Evolutionary conservation across 805 yeast species (phyloP).

Genomic region (Nakazawaea wyomingensis): DNA sequence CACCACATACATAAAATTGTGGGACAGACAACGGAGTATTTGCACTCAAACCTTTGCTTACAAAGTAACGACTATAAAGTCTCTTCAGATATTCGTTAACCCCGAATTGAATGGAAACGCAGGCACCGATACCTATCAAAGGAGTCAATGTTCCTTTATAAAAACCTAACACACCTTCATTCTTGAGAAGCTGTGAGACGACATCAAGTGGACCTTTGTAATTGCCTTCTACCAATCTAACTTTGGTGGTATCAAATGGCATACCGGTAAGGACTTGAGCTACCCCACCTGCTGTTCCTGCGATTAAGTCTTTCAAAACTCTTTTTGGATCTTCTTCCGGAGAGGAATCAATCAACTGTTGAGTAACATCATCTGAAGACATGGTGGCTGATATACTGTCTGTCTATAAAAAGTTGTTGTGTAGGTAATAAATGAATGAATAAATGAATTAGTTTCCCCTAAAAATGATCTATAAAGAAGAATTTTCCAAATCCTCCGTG

Average conservation of each 20-base stretch:
- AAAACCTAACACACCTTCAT: constrained; percentile 84
- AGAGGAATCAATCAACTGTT: constrained; percentile 16
- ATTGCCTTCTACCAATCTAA: constrained; percentile 73
- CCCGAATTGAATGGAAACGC: constrained; percentile 94
- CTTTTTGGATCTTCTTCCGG: constrained; percentile 27
- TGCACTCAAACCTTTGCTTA: constrained; percentile 31
- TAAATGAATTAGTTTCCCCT: too few species aligned
- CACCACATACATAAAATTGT: constrained; percentile 81
- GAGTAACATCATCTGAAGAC: constrained; percentile 21
- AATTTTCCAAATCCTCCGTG: not conserved
- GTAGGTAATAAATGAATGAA: too few species aligned
- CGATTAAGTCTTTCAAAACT: constrained; percentile 72
- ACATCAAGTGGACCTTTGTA: constrained; percentile 75
- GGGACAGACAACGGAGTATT: constrained; percentile 39
- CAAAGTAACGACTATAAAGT: constrained; percentile 44
- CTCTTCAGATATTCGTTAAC: constrained; percentile 94
- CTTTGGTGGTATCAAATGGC: constrained; percentile 94
- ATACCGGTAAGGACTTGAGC: constrained; percentile 96
- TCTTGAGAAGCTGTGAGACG: constrained; percentile 57
- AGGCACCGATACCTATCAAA: constrained; percentile 92
- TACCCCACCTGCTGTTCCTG: constrained; percentile 94
- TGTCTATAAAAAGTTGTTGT: too few species aligned
- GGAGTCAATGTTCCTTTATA: constrained; percentile 95
- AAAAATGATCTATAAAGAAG: too few species aligned
- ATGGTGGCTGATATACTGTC: constrained; percentile 1